These are phyloP conservation scores for Thielaviopsis populi DNA, from an alignment of 2,329 filamentous ascomycete species.

Conservation along the genomic window DNA sequence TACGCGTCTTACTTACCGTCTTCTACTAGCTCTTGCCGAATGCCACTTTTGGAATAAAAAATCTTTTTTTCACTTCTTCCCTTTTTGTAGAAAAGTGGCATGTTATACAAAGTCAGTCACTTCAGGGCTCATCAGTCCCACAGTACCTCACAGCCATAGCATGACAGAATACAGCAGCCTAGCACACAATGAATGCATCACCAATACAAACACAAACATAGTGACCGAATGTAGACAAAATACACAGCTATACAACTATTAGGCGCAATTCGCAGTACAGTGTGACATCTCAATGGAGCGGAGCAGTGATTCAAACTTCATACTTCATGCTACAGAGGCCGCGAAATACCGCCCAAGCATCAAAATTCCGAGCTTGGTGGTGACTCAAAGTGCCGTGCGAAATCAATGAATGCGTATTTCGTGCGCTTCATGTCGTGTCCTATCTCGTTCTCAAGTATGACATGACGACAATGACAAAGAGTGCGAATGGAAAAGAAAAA, in stretches of 20 bases:
- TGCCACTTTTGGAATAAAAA: not conserved
- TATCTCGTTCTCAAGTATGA: not conserved
- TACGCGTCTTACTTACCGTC: not conserved
- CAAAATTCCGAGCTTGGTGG: not conserved
- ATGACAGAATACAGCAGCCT: too few species aligned
- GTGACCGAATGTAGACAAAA: too few species aligned
- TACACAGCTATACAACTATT: too few species aligned
- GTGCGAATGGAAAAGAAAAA: conserved; percentile 15
- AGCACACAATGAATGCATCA: too few species aligned
- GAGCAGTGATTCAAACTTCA: too few species aligned
- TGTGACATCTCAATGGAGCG: too few species aligned
- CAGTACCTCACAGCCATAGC: too few species aligned
- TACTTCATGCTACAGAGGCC: not conserved
- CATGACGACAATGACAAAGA: too few species aligned
- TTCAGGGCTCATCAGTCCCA: not conserved
- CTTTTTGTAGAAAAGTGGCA: not conserved
- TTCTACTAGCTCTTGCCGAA: not conserved
- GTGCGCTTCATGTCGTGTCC: not conserved
- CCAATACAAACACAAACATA: too few species aligned
- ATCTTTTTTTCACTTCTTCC: not conserved
- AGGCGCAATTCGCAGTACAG: too few species aligned
- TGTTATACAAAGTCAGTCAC: not conserved
- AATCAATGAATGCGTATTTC: not conserved
- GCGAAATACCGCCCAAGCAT: not conserved
- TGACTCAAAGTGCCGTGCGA: not conserved